phyloP scores from a whole-genome alignment of 2,329 filamentous ascomycete genomes.

The Cordyceps militaris region DNA sequence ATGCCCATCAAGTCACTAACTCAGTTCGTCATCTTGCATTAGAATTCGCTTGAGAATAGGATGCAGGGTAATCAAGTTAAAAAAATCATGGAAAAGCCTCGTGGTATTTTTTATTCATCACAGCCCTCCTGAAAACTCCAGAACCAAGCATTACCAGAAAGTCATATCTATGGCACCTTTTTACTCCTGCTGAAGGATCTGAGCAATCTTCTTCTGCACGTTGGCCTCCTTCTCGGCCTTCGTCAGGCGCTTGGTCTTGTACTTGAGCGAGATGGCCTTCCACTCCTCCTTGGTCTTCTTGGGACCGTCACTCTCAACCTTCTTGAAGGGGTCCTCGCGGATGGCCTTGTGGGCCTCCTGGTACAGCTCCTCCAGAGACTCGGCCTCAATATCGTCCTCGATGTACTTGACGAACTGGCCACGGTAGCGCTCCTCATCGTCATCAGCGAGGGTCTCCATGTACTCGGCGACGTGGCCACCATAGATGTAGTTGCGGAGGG shows the following conservation, averaged over 20 bases:
- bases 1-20: too few species aligned
- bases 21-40: too few species aligned
- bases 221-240: conserved; percentile 76
- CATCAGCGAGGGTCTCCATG: conserved; percentile 99
- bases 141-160: conserved; percentile 26
- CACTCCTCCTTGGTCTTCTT: conserved; percentile 98
- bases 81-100: conserved; percentile 12
- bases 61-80: too few species aligned
- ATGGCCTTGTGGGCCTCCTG: conserved; percentile 90
- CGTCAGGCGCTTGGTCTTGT: conserved; percentile 67
- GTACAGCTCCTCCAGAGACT: conserved; percentile 96
- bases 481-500: conserved; percentile 98
- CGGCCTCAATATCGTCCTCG: conserved; percentile 92
- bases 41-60: too few species aligned
- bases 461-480: conserved; percentile 98
- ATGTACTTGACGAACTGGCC: conserved; percentile 97
- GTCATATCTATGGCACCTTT: conserved; percentile 21
- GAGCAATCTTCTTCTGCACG: conserved; percentile 86
- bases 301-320: conserved; percentile 63
- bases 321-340: conserved; percentile 97
- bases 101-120: conserved; percentile 28
- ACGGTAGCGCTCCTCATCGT: conserved; percentile 99
- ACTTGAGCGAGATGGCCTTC: conserved; percentile 94
- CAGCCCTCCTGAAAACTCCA: conserved; percentile 32
- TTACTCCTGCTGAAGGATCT: conserved; percentile 54